Evolutionary conservation across 2,329 filamentous ascomycete species (phyloP).

Genomic region (Ophiostoma triangulosporum): DNA sequence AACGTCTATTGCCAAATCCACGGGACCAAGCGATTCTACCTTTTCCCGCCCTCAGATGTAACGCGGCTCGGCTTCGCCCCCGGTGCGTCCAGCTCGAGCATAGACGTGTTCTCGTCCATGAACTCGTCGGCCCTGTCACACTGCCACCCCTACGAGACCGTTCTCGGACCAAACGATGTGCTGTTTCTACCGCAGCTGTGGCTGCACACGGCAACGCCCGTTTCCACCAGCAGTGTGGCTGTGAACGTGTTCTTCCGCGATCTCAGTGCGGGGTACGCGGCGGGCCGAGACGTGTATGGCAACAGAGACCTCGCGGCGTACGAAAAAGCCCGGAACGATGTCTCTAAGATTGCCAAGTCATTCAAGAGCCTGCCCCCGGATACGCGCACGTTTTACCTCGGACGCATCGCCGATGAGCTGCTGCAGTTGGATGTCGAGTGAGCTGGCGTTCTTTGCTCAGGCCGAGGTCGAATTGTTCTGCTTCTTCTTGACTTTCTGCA

Average conservation of each 20-base stretch:
- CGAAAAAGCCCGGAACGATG: conserved; percentile 63
- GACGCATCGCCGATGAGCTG: conserved; percentile 58
- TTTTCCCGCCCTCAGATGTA: conserved; percentile 71
- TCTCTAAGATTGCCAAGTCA: conserved; percentile 49
- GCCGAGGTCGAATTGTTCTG: background rate
- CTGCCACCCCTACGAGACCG: conserved; percentile 53
- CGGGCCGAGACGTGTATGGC: conserved; percentile 73
- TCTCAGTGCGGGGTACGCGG: conserved; percentile 52
- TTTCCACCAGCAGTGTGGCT: conserved; percentile 50
- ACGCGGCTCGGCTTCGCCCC: conserved; percentile 55
- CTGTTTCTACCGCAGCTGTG: conserved; percentile 73
- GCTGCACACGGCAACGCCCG: conserved; percentile 61
- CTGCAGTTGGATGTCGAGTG: conserved; percentile 13
- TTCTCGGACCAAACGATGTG: conserved; percentile 57
- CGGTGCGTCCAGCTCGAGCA: conserved; percentile 65
- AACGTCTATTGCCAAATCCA: conserved; percentile 72
- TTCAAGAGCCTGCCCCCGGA: conserved; percentile 54
- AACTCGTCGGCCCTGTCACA: conserved; percentile 25
- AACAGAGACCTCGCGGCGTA: conserved; percentile 77
- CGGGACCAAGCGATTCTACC: conserved; percentile 57
- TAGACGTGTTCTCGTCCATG: conserved; percentile 52
- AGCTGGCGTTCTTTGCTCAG: background rate
- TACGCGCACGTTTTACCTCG: conserved; percentile 61
- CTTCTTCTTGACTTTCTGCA: background rate
- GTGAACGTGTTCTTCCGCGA: conserved; percentile 85